These are phyloP conservation scores for Malus hybrid DNA, from an alignment of 331 rosid species.

Conservation along the genomic window DNA sequence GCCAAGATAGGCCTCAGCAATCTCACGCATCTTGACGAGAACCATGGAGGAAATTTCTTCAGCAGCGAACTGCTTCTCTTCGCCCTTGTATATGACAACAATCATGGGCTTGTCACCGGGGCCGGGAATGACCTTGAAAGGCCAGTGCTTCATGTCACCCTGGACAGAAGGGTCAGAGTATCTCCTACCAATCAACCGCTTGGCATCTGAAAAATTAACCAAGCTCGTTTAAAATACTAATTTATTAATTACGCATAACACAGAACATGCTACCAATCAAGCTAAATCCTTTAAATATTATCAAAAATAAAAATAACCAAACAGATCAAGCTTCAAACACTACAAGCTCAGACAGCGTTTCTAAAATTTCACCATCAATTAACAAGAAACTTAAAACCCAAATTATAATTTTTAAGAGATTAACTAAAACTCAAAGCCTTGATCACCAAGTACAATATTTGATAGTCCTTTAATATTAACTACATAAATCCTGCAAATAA, in stretches of 20 bases:
- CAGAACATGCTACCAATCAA: not conserved
- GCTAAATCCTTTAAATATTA: not conserved
- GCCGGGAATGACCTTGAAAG: slow-evolving; percentile 58
- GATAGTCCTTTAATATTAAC: too few species aligned
- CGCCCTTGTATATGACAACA: slow-evolving; percentile 54
- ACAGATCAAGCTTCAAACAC: too few species aligned
- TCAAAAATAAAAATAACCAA: too few species aligned
- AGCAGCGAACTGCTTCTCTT: slow-evolving; percentile 63
- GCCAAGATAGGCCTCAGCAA: slow-evolving; percentile 76
- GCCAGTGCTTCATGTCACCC: slow-evolving; percentile 71
- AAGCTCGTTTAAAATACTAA: not conserved
- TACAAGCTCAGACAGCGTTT: too few species aligned
- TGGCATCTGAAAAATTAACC: slow-evolving; percentile 39
- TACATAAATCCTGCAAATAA: not conserved
- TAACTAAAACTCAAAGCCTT: not conserved
- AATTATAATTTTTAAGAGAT: too few species aligned
- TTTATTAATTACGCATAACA: too few species aligned
- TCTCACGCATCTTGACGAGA: slow-evolving; percentile 67
- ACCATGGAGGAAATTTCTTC: slow-evolving; percentile 84
- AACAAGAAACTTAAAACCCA: not conserved
- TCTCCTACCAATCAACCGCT: slow-evolving; percentile 76
- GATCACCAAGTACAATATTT: not conserved
- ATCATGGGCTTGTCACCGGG: slow-evolving; percentile 71
- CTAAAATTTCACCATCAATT: too few species aligned
- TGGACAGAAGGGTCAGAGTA: slow-evolving; percentile 52